A percentile compares a stretch with the other conserved stretches of the same genome.
Evolutionary conservation across 2,329 filamentous ascomycete genomes (phyloP).

Genomic region (Alternaria triticimaculans): DNA sequence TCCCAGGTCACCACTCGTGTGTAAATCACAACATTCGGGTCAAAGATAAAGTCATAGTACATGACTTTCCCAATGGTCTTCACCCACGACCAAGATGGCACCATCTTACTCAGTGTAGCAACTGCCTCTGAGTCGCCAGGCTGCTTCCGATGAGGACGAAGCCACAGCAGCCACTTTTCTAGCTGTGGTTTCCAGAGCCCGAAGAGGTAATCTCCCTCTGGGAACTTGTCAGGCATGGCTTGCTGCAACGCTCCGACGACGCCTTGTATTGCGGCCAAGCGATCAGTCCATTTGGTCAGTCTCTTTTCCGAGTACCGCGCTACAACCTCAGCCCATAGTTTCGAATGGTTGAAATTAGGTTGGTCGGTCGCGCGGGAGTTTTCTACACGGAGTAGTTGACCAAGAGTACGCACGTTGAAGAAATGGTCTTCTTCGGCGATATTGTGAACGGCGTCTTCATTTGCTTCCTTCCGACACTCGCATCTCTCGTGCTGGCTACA

Average conservation of each 20-base stretch:
- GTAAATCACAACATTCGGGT: background rate
- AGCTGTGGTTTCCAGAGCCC: background rate
- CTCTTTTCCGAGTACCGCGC: background rate
- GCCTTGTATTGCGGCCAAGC: slow-evolving; percentile 2
- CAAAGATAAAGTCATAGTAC: background rate
- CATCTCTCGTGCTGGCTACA: background rate
- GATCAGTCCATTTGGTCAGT: slow-evolving; percentile 1
- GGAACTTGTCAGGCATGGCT: background rate
- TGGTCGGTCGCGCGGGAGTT: background rate
- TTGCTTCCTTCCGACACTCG: background rate
- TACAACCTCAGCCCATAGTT: background rate
- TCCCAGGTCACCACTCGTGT: background rate
- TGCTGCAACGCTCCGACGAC: background rate
- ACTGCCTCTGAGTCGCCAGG: background rate
- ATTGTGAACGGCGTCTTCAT: background rate
- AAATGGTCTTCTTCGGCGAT: background rate
- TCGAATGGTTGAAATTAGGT: background rate
- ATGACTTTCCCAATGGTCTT: background rate
- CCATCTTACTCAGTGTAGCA: background rate
- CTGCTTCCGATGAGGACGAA: background rate
- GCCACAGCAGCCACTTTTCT: background rate
- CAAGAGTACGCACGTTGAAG: background rate
- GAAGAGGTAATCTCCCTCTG: background rate
- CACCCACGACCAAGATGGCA: background rate
- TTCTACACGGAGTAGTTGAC: background rate